A percentile compares a stretch with the other conserved stretches of the same genome.
Conservation (phyloP, 2,329 filamentous ascomycete genomes). For the Arthroderma sp. region DNA sequence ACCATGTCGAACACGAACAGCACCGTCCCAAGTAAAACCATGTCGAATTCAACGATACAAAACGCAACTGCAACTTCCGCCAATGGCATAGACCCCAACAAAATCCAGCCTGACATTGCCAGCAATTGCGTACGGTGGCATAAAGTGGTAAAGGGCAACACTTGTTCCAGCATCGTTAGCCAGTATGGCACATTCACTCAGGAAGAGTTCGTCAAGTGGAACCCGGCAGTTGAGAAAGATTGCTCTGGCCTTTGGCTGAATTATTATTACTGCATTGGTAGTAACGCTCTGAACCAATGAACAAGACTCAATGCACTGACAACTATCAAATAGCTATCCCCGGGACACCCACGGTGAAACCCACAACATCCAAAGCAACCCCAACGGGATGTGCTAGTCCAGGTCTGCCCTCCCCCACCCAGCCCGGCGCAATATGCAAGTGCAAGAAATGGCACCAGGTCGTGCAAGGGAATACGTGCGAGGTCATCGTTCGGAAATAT, state of each 20-base stretch:
- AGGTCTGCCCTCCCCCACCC: constrained; percentile 8
- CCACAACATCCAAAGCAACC: neutral
- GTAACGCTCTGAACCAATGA: neutral
- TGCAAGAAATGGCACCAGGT: constrained; percentile 21
- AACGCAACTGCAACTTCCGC: neutral
- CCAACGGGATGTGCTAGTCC: neutral
- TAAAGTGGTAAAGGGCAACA: neutral
- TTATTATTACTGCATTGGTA: constrained; percentile 9
- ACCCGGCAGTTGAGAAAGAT: constrained; percentile 3
- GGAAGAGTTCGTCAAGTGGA: constrained; percentile 4
- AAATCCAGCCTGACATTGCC: constrained; percentile 7
- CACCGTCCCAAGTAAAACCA: neutral
- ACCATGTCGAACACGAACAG: neutral
- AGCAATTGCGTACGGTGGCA: constrained; percentile 5
- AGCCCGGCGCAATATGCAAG: constrained; percentile 15
- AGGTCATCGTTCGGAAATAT: constrained; percentile 16
- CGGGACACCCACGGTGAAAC: neutral
- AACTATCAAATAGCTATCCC: neutral
- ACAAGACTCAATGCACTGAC: neutral
- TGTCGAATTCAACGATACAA: neutral
- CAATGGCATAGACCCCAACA: neutral
- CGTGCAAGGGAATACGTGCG: constrained; percentile 16
- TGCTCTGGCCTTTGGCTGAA: constrained; percentile 8
- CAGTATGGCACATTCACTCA: neutral
- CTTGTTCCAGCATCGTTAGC: neutral